Evolutionary conservation across 2,329 filamentous ascomycete species (phyloP).

Genomic region (Neoscytalidium dimidiatum): DNA sequence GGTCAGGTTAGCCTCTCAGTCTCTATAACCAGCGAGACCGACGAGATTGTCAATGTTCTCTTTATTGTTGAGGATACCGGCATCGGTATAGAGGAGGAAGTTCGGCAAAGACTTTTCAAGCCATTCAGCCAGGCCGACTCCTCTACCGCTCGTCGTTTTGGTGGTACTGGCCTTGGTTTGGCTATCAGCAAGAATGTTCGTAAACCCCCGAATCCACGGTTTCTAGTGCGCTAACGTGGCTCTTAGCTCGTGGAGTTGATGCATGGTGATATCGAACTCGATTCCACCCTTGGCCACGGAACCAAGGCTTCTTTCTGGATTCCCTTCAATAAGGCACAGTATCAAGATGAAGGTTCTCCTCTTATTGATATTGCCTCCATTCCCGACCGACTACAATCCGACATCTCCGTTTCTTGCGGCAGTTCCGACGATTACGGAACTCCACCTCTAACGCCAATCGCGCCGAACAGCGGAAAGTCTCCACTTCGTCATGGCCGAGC

Average conservation of each 20-base stretch:
- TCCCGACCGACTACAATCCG: constrained; percentile 64
- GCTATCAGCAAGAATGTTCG: constrained; percentile 74
- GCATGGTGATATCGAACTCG: constrained; percentile 71
- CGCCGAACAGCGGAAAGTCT: constrained; percentile 22
- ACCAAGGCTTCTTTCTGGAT: constrained; percentile 78
- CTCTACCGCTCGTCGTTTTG: constrained; percentile 76
- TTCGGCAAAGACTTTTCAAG: constrained; percentile 71
- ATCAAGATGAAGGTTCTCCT: constrained; percentile 49
- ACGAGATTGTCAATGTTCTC: constrained; percentile 66
- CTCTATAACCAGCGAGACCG: constrained; percentile 62
- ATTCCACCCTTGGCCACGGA: constrained; percentile 67
- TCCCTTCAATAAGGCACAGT: constrained; percentile 71
- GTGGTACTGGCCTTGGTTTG: constrained; percentile 74
- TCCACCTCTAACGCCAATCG: constrained; percentile 40
- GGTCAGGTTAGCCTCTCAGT: constrained; percentile 60
- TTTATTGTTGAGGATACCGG: constrained; percentile 78
- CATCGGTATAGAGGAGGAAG: constrained; percentile 79
- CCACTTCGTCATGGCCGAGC: constrained; percentile 6
- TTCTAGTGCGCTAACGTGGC: background rate
- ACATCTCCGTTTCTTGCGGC: constrained; percentile 62
- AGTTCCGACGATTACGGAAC: constrained; percentile 62
- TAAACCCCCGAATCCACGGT: background rate
- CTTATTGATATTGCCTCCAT: constrained; percentile 65
- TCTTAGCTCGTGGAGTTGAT: constrained; percentile 68
- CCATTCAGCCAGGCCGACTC: constrained; percentile 82